Percentiles rank a stretch among this genome's conserved stretches.
Evolutionary conservation across 257 asterid genomes (phyloP).

Genomic region (Henckelia pumila): DNA sequence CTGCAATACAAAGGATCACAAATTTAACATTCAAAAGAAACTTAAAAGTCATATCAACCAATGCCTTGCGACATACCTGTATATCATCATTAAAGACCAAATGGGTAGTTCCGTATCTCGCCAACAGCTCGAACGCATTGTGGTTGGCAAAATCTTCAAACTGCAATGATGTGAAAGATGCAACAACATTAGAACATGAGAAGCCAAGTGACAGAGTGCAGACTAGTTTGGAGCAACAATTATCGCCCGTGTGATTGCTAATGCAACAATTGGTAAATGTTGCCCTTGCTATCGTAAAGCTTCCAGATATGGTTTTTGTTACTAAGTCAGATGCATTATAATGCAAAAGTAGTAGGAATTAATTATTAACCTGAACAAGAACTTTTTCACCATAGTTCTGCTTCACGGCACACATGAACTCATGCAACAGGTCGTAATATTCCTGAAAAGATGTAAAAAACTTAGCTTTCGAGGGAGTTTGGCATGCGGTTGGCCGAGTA

Average conservation of each 20-base stretch:
- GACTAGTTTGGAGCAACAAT: not conserved
- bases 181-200: slow-evolving; percentile 8
- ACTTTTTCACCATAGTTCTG: slow-evolving; percentile 94
- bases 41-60: not conserved
- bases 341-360: not conserved
- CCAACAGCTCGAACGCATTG: slow-evolving; percentile 92
- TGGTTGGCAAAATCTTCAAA: slow-evolving; percentile 96
- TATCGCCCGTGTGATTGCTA: not conserved
- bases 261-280: not conserved
- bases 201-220: not conserved
- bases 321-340: not conserved
- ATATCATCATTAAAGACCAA: slow-evolving; percentile 92
- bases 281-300: not conserved
- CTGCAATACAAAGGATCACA: slow-evolving; percentile 42
- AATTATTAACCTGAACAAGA: slow-evolving; percentile 70
- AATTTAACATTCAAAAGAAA: not conserved
- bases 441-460: slow-evolving; percentile 44
- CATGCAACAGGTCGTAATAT: slow-evolving; percentile 74
- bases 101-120: slow-evolving; percentile 86
- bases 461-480: not conserved
- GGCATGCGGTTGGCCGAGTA: no score
- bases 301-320: not conserved
- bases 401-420: slow-evolving; percentile 92
- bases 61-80: slow-evolving; percentile 48
- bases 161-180: slow-evolving; percentile 35